Percentiles rank a stretch among this genome's conserved stretches.
These are phyloP conservation scores for Rhizopus delemar DNA, from an alignment of 371 early-diverging fungal species.

Conservation along the genomic window DNA sequence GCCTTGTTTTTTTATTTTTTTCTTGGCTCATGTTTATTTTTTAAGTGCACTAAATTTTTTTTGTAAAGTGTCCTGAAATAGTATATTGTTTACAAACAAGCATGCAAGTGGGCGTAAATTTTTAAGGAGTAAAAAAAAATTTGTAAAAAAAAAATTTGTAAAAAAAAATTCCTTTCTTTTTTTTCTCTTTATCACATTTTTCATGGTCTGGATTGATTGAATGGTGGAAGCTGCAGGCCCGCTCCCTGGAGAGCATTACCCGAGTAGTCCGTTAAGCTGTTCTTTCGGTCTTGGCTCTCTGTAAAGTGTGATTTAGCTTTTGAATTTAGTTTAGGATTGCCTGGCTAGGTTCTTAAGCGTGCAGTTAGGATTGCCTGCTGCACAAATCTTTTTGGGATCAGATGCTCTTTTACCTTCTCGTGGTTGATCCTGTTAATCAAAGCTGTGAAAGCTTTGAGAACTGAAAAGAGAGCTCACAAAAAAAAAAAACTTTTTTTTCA, in stretches of 20 bases:
- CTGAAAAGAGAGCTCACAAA: conserved; percentile 9
- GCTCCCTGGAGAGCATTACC: conserved; percentile 1
- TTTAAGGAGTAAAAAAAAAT: too few relatives aligned
- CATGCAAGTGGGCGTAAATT: too few relatives aligned
- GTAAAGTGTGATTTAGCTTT: conserved; percentile 5
- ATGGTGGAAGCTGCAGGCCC: conserved; percentile 4
- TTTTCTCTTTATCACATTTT: not conserved
- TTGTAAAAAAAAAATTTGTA: too few relatives aligned
- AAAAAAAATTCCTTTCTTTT: conserved; percentile 1
- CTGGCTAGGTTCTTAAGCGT: conserved; percentile 7
- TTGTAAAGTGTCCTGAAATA: too few relatives aligned
- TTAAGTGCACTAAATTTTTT: too few relatives aligned
- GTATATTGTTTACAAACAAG: too few relatives aligned
- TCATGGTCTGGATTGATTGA: conserved; percentile 4
- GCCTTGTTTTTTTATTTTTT: too few relatives aligned
- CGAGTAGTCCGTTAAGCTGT: conserved; percentile 3
- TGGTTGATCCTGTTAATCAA: conserved; percentile 20
- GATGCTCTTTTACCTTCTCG: conserved; percentile 15
- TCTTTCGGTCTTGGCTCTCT: conserved; percentile 4
- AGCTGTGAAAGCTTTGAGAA: conserved; percentile 10
- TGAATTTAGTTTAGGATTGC: conserved; percentile 8
- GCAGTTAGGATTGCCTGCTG: conserved; percentile 8
- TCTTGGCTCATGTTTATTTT: too few relatives aligned
- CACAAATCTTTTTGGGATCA: conserved; percentile 13
- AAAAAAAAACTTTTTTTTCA: not conserved